Conservation (phyloP, 176 grass and related monocot genomes). For the Musa acuminata region DNA sequence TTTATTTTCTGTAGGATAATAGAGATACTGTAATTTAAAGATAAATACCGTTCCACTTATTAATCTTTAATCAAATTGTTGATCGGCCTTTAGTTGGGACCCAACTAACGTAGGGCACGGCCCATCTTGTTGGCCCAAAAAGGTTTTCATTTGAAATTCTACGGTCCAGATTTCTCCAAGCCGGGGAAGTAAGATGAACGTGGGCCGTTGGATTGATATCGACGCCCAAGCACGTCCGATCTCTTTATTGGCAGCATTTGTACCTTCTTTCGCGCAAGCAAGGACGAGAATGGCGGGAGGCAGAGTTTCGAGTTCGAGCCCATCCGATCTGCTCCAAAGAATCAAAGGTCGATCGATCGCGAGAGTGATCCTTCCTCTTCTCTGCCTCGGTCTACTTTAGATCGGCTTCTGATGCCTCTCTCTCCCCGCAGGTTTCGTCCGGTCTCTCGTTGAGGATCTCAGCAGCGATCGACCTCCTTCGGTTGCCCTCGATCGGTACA, state of each 20-base stretch:
- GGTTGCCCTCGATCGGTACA: slow-evolving; percentile 55
- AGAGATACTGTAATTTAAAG: too few relatives aligned
- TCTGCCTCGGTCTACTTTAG: not conserved
- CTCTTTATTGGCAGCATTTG: not conserved
- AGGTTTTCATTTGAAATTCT: too few relatives aligned
- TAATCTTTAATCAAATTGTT: too few relatives aligned
- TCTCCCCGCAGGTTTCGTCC: slow-evolving; percentile 37
- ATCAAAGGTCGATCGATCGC: not conserved
- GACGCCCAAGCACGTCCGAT: not conserved
- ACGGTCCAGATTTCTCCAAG: too few relatives aligned
- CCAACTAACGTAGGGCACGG: too few relatives aligned
- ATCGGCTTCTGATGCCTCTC: not conserved
- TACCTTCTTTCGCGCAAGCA: not conserved
- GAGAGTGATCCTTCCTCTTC: too few relatives aligned
- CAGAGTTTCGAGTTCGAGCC: not conserved
- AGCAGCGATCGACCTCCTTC: slow-evolving; percentile 38
- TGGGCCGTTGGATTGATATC: not conserved
- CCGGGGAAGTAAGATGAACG: too few relatives aligned
- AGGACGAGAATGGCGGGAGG: slow-evolving; percentile 6
- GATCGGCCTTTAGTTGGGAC: too few relatives aligned
- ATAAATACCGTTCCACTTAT: too few relatives aligned
- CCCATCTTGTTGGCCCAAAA: too few relatives aligned
- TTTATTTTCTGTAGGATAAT: too few relatives aligned
- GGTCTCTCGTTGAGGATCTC: slow-evolving; percentile 40
- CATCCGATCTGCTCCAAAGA: slow-evolving; percentile 6